A percentile compares a stretch with the other conserved stretches of the same genome.
phyloP scores from a whole-genome alignment of 805 yeast genomes.

The Myxozyma udenii region DNA sequence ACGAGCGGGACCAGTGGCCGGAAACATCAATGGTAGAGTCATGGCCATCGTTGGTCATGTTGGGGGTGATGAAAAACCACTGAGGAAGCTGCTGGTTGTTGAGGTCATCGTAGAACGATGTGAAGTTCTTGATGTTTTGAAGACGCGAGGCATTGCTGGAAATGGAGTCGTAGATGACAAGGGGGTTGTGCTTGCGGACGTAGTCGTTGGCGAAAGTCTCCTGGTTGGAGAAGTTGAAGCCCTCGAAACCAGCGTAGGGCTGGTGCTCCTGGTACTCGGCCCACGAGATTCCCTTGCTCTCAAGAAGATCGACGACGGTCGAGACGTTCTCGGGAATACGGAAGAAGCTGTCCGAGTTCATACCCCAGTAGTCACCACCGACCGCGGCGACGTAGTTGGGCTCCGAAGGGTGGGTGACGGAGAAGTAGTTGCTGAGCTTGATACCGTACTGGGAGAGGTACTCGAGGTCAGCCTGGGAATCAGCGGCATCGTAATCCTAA shows the following conservation, averaged over 20 bases:
- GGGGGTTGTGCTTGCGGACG: slow-evolving; percentile 54
- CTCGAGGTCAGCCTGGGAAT: slow-evolving; percentile 45
- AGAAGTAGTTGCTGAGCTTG: slow-evolving; percentile 51
- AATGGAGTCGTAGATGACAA: slow-evolving; percentile 45
- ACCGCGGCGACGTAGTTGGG: slow-evolving; percentile 53
- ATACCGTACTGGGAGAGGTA: slow-evolving; percentile 47
- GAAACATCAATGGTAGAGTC: slow-evolving; percentile 48
- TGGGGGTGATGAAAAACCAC: slow-evolving; percentile 54
- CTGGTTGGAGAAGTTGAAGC: slow-evolving; percentile 47
- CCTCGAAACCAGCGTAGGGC: slow-evolving; percentile 54
- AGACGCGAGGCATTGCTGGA: slow-evolving; percentile 40
- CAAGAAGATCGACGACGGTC: slow-evolving; percentile 49
- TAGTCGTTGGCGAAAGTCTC: slow-evolving; percentile 47
- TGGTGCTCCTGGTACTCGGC: slow-evolving; percentile 53
- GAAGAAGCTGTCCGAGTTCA: slow-evolving; percentile 47
- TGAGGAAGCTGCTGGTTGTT: slow-evolving; percentile 47
- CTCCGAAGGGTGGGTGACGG: slow-evolving; percentile 53
- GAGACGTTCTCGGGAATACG: slow-evolving; percentile 48
- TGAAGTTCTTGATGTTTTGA: slow-evolving; percentile 49
- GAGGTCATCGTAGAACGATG: slow-evolving; percentile 45
- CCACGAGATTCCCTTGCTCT: slow-evolving; percentile 49
- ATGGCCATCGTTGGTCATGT: slow-evolving; percentile 54
- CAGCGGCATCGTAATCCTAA: slow-evolving; percentile 50
- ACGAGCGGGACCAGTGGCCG: slow-evolving; percentile 47
- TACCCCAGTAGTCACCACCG: slow-evolving; percentile 52